These are phyloP conservation scores for Ogataea paradorogensis DNA, from an alignment of 805 yeast species.

Conservation along the genomic window DNA sequence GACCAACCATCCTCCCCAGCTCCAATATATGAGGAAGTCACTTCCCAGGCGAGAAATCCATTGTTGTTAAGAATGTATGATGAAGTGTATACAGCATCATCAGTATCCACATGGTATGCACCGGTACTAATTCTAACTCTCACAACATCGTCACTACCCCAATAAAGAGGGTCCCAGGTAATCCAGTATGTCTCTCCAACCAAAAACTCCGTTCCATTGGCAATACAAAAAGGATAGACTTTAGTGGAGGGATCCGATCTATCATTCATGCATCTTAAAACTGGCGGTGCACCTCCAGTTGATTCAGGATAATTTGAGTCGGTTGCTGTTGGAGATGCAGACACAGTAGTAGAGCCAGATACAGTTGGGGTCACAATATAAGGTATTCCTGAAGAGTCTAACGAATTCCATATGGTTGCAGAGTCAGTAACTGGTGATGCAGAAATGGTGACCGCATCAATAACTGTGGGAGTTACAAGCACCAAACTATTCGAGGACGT, in stretches of 20 bases:
- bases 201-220: slow-evolving; percentile 42
- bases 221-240: slow-evolving; percentile 40
- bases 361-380: slow-evolving; percentile 40
- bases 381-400: slow-evolving; percentile 45
- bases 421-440: slow-evolving; percentile 38
- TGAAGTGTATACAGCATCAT: slow-evolving; percentile 34
- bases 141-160: slow-evolving; percentile 36
- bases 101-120: slow-evolving; percentile 35
- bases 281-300: slow-evolving; percentile 42
- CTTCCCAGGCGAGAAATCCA: slow-evolving; percentile 39
- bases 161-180: slow-evolving; percentile 40
- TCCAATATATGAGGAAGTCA: slow-evolving; percentile 28
- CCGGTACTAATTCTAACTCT: slow-evolving; percentile 33
- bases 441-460: slow-evolving; percentile 50
- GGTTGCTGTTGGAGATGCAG: slow-evolving; percentile 44
- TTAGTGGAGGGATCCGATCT: slow-evolving; percentile 19
- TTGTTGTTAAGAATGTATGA: slow-evolving; percentile 35
- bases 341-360: slow-evolving; percentile 31
- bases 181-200: slow-evolving; percentile 46
- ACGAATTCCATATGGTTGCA: slow-evolving; percentile 42
- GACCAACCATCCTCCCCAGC: slow-evolving; percentile 33
- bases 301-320: slow-evolving; percentile 33
- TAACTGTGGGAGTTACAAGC: slow-evolving; percentile 39
- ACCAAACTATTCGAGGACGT: slow-evolving; percentile 28
- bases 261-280: slow-evolving; percentile 42